A percentile compares a stretch with the other conserved stretches of the same genome.
Evolutionary conservation across 805 yeast genomes (phyloP).

Genomic region (Pichia paraexigua): DNA sequence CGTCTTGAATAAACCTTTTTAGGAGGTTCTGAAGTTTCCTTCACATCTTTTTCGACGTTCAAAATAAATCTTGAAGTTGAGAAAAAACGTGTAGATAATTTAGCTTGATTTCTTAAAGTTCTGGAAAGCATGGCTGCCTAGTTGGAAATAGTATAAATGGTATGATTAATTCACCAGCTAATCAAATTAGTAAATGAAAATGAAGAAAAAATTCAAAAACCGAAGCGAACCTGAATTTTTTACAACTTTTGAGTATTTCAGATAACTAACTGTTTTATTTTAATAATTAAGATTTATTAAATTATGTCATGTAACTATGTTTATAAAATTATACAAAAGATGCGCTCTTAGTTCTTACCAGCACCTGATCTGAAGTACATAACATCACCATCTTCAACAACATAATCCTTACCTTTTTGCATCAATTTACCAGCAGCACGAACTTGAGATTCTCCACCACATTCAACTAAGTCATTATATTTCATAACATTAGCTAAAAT

Average conservation of each 20-base stretch:
- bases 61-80: neutral
- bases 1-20: slow-evolving; percentile 26
- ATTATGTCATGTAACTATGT: neutral
- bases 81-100: neutral
- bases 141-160: neutral
- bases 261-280: no score
- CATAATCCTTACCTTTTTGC: slow-evolving; percentile 70
- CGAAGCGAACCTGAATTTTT: no score
- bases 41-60: neutral
- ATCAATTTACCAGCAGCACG: slow-evolving; percentile 51
- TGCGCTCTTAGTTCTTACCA: slow-evolving; percentile 35
- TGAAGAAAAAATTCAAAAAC: neutral
- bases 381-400: slow-evolving; percentile 80
- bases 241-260: no score
- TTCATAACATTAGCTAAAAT: slow-evolving; percentile 70
- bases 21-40: neutral
- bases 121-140: neutral
- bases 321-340: neutral
- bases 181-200: neutral
- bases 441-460: slow-evolving; percentile 43
- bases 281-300: neutral
- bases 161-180: neutral
- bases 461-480: slow-evolving; percentile 49
- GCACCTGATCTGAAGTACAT: slow-evolving; percentile 65
- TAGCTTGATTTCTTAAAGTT: neutral